Conservation (phyloP, 805 yeast genomes). For the Candida hungchunana region DNA sequence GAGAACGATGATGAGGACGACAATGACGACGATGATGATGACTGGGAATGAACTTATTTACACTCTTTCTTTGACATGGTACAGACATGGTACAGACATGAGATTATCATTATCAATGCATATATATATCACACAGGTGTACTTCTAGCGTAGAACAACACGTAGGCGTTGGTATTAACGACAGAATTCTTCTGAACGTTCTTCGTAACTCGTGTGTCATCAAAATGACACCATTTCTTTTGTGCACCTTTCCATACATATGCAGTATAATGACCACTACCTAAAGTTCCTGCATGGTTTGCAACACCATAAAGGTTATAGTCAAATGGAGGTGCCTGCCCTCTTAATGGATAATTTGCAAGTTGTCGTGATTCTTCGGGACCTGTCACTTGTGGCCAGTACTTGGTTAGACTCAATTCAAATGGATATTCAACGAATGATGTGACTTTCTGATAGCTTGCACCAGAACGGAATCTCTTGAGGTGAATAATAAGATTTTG, state of each 20-base stretch:
- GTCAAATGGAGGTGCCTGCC: constrained; percentile 75
- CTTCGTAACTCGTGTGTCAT: constrained; percentile 65
- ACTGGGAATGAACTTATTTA: constrained; percentile 47
- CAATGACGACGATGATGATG: constrained; percentile 49
- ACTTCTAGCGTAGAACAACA: constrained; percentile 71
- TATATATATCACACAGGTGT: too few species aligned
- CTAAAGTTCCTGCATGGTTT: constrained; percentile 76
- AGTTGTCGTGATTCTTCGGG: constrained; percentile 9
- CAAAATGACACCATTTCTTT: constrained; percentile 71
- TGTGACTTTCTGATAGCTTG: constrained; percentile 16
- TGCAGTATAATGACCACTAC: constrained; percentile 88
- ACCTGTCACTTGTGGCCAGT: constrained; percentile 14
- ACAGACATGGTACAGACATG: too few species aligned
- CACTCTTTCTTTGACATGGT: background rate
- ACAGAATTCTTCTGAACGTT: constrained; percentile 49
- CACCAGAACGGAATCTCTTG: constrained; percentile 64
- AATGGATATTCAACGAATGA: constrained; percentile 70
- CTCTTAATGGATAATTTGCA: constrained; percentile 56
- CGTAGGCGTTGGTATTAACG: constrained; percentile 73
- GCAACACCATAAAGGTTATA: constrained; percentile 79
- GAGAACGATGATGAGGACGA: constrained; percentile 25
- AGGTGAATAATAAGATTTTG: constrained; percentile 75
- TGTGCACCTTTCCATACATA: constrained; percentile 59
- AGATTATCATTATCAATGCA: too few species aligned
- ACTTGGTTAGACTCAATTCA: constrained; percentile 45